Evolutionary conservation across 2,329 filamentous ascomycete genomes (phyloP), one percentile per base, ranked within the genome.

Genomic region (Coniochaeta sp.): DNA sequence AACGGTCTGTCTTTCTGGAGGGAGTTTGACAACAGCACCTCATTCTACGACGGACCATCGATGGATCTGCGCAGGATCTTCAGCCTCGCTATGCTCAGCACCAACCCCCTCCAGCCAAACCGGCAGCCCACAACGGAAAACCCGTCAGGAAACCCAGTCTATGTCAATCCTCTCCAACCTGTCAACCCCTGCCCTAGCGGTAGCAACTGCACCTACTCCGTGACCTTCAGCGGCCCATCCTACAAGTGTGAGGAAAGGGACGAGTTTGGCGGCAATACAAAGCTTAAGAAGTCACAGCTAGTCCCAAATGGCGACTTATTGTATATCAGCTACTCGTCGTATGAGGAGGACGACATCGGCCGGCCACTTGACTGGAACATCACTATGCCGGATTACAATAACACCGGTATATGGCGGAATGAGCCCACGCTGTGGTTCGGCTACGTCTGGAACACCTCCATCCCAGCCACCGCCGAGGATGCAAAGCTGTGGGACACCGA

Each of bases 261-360:
- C 8, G 52, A 56, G n/a, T 56, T 56, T 28, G 55, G 55, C 13
- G 55, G 55, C 6, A 30, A 45, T 12, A 42, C 46, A 22, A 46
- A 30, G 3, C 38, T 48, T 20, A 53, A 48, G 9, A 52, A 42
- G 26, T 54, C 52, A 4, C 38, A 51, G n/a, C 26, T 56, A 13
- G 52, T 51, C 7, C 55, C 55, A 2, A 14, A 14, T 13, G 55
- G 55, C 9, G 31, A n/a, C n/a, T 24, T 56, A 9, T 31, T 54
- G 4, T 56, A 56, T 20, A 40, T 38, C 33, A 56, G 52, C 27
- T 56, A 56, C 40, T 56, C 55, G 2, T 56, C 55, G 1, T 24
- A 53, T 6, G 31, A 46, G 3, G 55, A 56, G 16, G 51, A 49
- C 7, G 31, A 53, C 2, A 31, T 52, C 6, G 55, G 55, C 9